Conservation (phyloP, 1,284 basidiomycete species). For the Ceratobasidium sp. region DNA sequence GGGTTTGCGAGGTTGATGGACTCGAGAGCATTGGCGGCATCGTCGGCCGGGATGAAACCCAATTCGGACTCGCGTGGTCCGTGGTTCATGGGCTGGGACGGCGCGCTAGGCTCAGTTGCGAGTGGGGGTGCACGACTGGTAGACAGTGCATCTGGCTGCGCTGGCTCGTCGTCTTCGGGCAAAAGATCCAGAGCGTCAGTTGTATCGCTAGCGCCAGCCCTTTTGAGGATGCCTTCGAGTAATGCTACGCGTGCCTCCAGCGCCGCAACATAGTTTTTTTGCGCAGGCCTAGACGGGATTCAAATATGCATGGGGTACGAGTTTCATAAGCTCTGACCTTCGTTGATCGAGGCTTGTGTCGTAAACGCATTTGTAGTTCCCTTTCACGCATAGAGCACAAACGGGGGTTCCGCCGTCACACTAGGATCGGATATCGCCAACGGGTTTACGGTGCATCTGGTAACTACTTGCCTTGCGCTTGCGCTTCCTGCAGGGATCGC, state of each 20-base stretch:
- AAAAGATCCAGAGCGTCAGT: neutral
- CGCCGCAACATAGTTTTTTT: slow-evolving; percentile 36
- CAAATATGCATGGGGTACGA: neutral
- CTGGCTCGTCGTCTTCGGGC: neutral
- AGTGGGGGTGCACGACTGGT: neutral
- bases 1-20: neutral
- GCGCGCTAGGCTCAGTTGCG: neutral
- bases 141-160: neutral
- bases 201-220: neutral
- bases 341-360: slow-evolving; percentile 25
- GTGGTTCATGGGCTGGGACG: neutral
- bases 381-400: slow-evolving; percentile 25
- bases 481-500: slow-evolving; percentile 24
- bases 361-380: slow-evolving; percentile 14
- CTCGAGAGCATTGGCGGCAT: neutral
- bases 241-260: slow-evolving; percentile 24
- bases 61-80: neutral
- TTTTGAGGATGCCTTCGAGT: slow-evolving; percentile 23
- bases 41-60: slow-evolving; percentile 11
- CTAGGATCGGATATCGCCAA: slow-evolving; percentile 5
- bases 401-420: slow-evolving; percentile 17
- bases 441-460: too few relatives aligned
- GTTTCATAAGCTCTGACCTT: neutral
- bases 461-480: slow-evolving; percentile 18
- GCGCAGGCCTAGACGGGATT: slow-evolving; percentile 6